A percentile compares a stretch with the other conserved stretches of the same genome.
phyloP scores from a whole-genome alignment of 345 rosid genomes.

The Dovyalis caffra region DNA sequence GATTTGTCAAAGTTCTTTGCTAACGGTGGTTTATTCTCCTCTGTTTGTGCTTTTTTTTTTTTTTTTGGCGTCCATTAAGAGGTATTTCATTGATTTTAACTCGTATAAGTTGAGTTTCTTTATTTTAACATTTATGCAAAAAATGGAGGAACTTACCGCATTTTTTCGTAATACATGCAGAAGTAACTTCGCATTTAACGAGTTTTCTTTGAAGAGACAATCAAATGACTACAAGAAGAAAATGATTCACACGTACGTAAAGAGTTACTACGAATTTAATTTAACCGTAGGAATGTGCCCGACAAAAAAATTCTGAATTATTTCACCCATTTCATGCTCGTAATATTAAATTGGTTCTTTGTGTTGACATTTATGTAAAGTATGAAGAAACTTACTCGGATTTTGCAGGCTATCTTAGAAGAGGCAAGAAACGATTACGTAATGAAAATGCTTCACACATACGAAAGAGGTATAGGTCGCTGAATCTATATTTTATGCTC shows the following conservation, averaged over 20 bases:
- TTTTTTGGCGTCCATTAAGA: no score
- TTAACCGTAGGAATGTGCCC: background rate
- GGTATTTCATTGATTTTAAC: no score
- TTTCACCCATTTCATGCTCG: background rate
- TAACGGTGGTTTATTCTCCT: no score
- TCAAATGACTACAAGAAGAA: conserved; percentile 15
- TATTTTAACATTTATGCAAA: no score
- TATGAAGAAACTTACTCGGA: background rate
- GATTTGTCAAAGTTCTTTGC: no score
- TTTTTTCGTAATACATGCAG: background rate
- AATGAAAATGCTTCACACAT: conserved; percentile 44
- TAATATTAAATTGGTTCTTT: no score
- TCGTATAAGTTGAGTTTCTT: no score
- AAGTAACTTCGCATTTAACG: background rate
- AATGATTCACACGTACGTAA: conserved; percentile 17
- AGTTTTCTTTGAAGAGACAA: conserved; percentile 27
- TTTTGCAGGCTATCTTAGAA: conserved; percentile 48
- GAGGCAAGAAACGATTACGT: conserved; percentile 41
- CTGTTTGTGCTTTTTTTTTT: no score
- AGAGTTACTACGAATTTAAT: conserved; percentile 11
- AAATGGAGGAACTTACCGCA: no score
- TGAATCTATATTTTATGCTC: background rate
- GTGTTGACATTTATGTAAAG: background rate
- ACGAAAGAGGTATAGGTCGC: conserved; percentile 17
- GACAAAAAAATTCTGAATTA: background rate